phyloP scores from a whole-genome alignment of 164 flowering plant genomes.

The Aristolochia contorta region DNA sequence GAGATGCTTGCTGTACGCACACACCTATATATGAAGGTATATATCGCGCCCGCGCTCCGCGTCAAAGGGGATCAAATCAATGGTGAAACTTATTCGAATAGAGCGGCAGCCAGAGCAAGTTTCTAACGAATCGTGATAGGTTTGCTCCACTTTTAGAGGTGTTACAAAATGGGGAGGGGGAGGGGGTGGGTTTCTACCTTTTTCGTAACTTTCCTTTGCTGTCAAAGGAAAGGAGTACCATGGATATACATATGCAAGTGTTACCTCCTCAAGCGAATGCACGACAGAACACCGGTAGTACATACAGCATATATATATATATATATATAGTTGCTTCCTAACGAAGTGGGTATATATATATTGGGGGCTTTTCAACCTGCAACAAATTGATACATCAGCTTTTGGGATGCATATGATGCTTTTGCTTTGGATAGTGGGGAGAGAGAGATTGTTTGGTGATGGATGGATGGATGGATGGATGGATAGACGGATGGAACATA shows the following conservation, averaged over 20 bases:
- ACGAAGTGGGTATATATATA: slow-evolving; percentile 9
- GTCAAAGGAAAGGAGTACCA: neutral
- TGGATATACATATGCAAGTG: neutral
- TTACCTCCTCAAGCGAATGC: neutral
- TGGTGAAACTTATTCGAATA: too few relatives aligned
- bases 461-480: slow-evolving; percentile 25
- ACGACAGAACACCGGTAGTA: neutral
- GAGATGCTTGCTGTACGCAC: too few relatives aligned
- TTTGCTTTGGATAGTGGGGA: slow-evolving; percentile 36
- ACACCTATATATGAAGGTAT: too few relatives aligned
- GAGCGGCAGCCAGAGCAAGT: neutral
- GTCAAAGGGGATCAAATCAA: too few relatives aligned
- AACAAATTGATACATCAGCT: slow-evolving; percentile 21
- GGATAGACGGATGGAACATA: slow-evolving; percentile 33
- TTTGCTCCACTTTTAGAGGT: neutral
- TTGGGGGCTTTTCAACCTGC: slow-evolving; percentile 24
- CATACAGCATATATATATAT: neutral
- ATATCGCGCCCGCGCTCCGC: too few relatives aligned
- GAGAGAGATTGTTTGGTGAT: slow-evolving; percentile 18
- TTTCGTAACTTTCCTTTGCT: neutral
- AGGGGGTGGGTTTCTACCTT: neutral
- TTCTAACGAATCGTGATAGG: neutral
- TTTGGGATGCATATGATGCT: slow-evolving; percentile 38
- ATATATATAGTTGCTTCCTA: neutral
- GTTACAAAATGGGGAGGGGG: too few relatives aligned